Evolutionary conservation across 169 alveolate genomes (phyloP), one percentile per base, ranked within the genome.

Genomic region (Plasmodium berghei): DNA sequence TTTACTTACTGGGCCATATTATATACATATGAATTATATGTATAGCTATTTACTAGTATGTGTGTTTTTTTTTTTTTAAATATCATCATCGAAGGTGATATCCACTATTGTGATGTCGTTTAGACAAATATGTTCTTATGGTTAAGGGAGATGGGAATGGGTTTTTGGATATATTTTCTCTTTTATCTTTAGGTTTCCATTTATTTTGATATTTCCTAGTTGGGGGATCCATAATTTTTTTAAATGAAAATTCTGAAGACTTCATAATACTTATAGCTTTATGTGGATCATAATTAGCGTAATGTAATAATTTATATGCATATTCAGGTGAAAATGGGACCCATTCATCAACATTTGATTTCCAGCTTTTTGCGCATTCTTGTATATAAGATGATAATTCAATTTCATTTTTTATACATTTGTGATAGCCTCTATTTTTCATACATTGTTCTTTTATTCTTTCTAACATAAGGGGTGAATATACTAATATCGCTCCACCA

Each of bases 291-390:
- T 95, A 95, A 55, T 94, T 97, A 12, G 97, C 97, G 63, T 90
- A 95, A 88, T 95, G 97, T 83, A 95, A 91, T 49, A 95, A 87
- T 88, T 95, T 95, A 90, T 92, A 95, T 42, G 97, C 97, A 59
- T 94, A 95, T 92, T 95, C 97, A 9, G 97, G 97, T 73, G 97
- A 94, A 64, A 95, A 95, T 16, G 97, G 97, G 59, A 94, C 96
- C 97, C 97, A 95, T 24, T 96, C 97, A 24, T 95, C 96, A 24
- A 66, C 66, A 58, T 92, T 93, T 88, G 88, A 93, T 85, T 94
- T 95, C 97, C 97, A 95, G 89, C 77, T 93, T 87, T 95, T 93
- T 24, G 97, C 97, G 52, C 97, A 94, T 62, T 90, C 93, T 87
- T 93, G 96, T 61, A 95, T 93, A 72, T 88, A 95, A 24, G 94